Evolutionary conservation across 495 filamentous ascomycete genomes (phyloP), one percentile per base, ranked within the genome.

Genomic region (Lophium mytilinum): DNA sequence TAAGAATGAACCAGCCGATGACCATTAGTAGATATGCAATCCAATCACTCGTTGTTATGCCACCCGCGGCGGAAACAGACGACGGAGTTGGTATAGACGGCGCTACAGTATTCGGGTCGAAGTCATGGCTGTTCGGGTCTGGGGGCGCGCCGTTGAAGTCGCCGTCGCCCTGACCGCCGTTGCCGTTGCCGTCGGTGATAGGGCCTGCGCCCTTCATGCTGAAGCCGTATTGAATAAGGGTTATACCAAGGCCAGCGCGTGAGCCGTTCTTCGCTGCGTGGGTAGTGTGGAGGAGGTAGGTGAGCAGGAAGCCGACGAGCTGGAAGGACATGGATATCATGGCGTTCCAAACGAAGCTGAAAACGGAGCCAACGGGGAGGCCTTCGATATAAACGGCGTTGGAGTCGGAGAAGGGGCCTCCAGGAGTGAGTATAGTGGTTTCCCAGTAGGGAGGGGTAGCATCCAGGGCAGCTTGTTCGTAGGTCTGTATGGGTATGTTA

Each of bases 301-400:
- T 97, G 65, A 98, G 84, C 19, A 98, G 83, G 78, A 98, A 98
- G 43, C 94, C 93, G 70, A 96, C 88, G 55, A 96, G 79, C 66
- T 93, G 88, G 78, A 98, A 96, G n/a, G 89, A 93, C 85, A 94
- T 89, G 49, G 88, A 92, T 63, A 98, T 96, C 86, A 97, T 92
- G 69, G 83, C 91, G 71, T 98, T 98, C 94, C 94, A 98, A 57
- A 96, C 75, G 66, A 98, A 98, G 53, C 84, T 86, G 76, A 97
- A 97, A 62, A 97, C 74, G 36, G 90, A 94, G 66, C 93, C 93
- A 58, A 98, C 94, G 3, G 94, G 90, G 62, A 98, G 79, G 62
- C 93, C 94, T 68, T 98, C 92, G 41, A 97, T 86, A 69, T 89
- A 98, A 48, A 98, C 93, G 24, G 24, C 24, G 24, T 30, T 30